phyloP scores from a whole-genome alignment of 2,329 filamentous ascomycete species.

The Pseudocercospora musae region DNA sequence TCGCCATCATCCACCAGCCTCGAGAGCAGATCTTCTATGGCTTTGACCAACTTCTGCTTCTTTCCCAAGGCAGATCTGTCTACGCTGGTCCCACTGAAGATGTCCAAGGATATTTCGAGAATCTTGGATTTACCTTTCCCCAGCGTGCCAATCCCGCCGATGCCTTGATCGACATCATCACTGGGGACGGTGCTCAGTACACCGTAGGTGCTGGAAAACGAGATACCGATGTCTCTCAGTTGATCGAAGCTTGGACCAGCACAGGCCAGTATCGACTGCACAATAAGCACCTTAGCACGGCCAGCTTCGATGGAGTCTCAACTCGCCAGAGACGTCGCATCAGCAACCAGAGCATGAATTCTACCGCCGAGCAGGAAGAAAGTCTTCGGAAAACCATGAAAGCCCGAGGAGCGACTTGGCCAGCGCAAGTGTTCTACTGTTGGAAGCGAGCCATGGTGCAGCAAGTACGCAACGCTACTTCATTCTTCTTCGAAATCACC shows the following conservation, averaged over 20 bases:
- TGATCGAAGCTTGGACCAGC: slow-evolving; percentile 50
- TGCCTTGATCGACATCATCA: slow-evolving; percentile 60
- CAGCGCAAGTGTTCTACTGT: slow-evolving; percentile 53
- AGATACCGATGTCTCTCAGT: slow-evolving; percentile 45
- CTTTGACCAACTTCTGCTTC: slow-evolving; percentile 56
- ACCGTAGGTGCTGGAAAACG: slow-evolving; percentile 33
- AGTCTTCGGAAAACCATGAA: slow-evolving; percentile 48
- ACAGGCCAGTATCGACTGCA: slow-evolving; percentile 22
- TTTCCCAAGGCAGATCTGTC: slow-evolving; percentile 54
- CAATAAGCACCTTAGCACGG: slow-evolving; percentile 10
- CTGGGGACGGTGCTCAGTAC: slow-evolving; percentile 54
- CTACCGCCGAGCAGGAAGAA: slow-evolving; percentile 41
- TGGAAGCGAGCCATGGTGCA: slow-evolving; percentile 54
- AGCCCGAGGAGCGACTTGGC: slow-evolving; percentile 49
- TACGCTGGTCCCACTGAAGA: slow-evolving; percentile 51
- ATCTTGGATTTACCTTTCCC: slow-evolving; percentile 51
- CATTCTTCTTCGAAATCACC: slow-evolving; percentile 55
- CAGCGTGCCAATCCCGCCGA: slow-evolving; percentile 54
- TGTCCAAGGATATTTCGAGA: slow-evolving; percentile 51
- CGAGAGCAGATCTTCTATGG: slow-evolving; percentile 57
- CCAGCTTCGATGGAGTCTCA: neutral
- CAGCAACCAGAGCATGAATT: slow-evolving; percentile 32
- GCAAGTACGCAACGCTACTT: slow-evolving; percentile 53
- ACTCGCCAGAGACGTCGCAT: slow-evolving; percentile 22
- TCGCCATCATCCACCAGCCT: slow-evolving; percentile 60